These are phyloP conservation scores for Morella rubra DNA, from an alignment of 306 rosid species.

Conservation along the genomic window DNA sequence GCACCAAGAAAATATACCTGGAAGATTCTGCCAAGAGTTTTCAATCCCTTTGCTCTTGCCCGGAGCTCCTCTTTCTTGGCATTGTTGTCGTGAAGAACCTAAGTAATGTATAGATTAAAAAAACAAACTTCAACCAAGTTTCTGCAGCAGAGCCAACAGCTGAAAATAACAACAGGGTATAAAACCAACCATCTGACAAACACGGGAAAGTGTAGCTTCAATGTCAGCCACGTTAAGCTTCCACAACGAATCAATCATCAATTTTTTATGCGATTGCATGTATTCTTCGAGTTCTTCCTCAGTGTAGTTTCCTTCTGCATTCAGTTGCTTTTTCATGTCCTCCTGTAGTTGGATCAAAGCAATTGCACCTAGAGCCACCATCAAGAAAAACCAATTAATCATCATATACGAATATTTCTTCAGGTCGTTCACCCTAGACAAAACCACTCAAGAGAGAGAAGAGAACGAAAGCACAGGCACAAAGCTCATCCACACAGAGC, in stretches of 20 bases:
- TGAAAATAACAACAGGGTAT: constrained; percentile 5
- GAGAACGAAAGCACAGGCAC: background rate
- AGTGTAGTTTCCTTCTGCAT: constrained; percentile 83
- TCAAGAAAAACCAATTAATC: constrained; percentile 29
- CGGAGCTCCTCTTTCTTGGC: constrained; percentile 90
- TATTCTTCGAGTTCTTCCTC: constrained; percentile 91
- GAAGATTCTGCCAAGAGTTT: constrained; percentile 93
- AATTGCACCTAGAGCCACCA: constrained; percentile 72
- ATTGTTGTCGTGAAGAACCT: constrained; percentile 92
- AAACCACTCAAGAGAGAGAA: no score
- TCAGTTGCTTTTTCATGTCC: constrained; percentile 95
- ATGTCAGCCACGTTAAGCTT: constrained; percentile 97
- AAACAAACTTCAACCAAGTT: constrained; percentile 14
- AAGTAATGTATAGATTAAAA: constrained; percentile 30
- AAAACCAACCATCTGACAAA: constrained; percentile 85
- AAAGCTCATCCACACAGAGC: background rate
- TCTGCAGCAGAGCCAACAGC: background rate
- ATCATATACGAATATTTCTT: constrained; percentile 15
- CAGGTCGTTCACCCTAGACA: background rate
- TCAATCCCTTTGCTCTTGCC: constrained; percentile 94
- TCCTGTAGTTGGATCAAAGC: constrained; percentile 97
- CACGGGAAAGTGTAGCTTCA: constrained; percentile 96
- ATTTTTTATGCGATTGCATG: constrained; percentile 78
- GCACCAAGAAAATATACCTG: constrained; percentile 56
- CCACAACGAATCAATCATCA: constrained; percentile 98